A percentile compares a stretch with the other conserved stretches of the same genome.
phyloP scores from a whole-genome alignment of 2,329 filamentous ascomycete species.

The Sclerotinia borealis region DNA sequence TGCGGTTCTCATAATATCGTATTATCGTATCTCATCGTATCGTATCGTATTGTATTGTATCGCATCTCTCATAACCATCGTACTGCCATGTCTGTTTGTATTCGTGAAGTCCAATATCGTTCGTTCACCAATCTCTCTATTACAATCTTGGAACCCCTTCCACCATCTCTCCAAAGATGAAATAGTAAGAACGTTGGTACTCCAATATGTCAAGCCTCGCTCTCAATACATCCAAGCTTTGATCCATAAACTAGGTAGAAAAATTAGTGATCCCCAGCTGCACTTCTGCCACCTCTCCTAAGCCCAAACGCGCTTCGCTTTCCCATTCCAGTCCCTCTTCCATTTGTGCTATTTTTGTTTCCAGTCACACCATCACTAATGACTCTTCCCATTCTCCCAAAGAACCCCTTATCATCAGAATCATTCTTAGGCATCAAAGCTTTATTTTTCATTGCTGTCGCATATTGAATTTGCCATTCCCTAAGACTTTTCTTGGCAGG shows the following conservation, averaged over 20 bases:
- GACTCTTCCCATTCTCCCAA: constrained; percentile 1
- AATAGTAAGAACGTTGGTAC: not conserved
- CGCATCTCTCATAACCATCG: no score
- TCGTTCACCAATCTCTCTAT: not conserved
- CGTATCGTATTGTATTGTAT: no score
- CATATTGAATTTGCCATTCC: constrained; percentile 45
- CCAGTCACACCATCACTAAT: constrained; percentile 4
- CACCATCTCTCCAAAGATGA: not conserved
- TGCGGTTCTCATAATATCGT: not conserved
- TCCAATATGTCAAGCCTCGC: not conserved
- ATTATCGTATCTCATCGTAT: not conserved
- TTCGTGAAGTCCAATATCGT: not conserved
- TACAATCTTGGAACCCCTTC: not conserved
- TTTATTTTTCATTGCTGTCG: constrained; percentile 25
- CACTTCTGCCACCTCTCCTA: constrained; percentile 3
- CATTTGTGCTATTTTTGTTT: not conserved
- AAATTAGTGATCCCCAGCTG: not conserved
- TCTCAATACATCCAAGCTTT: not conserved
- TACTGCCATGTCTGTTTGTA: not conserved
- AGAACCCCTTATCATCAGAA: constrained; percentile 12
- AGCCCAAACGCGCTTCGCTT: constrained; percentile 11
- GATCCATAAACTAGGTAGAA: not conserved
- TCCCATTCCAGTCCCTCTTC: constrained; percentile 6
- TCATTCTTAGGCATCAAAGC: constrained; percentile 15
- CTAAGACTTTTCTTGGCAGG: constrained; percentile 45